A percentile compares a stretch with the other conserved stretches of the same genome.
These are phyloP conservation scores for Capsicum rhomboideum DNA, from an alignment of 257 asterid genomes.

Conservation along the genomic window DNA sequence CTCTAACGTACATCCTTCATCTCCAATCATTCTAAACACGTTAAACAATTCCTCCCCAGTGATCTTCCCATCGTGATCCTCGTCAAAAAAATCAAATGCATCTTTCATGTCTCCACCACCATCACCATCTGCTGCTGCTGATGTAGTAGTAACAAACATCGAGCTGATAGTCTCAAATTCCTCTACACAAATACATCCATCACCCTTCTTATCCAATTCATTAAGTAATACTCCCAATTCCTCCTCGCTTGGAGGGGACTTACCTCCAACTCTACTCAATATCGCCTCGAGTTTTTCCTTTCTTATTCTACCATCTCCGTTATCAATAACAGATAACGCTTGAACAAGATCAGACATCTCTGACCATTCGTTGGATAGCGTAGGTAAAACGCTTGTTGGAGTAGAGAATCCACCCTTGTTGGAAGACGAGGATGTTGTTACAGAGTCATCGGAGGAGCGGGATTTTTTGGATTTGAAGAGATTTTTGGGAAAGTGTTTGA, in stretches of 20 bases:
- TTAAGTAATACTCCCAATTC: constrained; percentile 41
- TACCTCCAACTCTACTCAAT: constrained; percentile 40
- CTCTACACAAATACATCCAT: constrained; percentile 60
- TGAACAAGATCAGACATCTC: constrained; percentile 47
- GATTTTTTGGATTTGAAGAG: constrained; percentile 20
- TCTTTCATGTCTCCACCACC: constrained; percentile 39
- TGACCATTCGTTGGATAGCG: constrained; percentile 13
- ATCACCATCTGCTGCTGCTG: background rate
- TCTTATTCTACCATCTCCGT: constrained; percentile 56
- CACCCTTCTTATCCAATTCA: constrained; percentile 65
- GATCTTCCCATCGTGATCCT: constrained; percentile 75
- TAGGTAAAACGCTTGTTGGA: constrained; percentile 66
- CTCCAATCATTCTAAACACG: constrained; percentile 59
- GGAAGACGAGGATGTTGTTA: constrained; percentile 4
- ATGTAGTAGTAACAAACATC: no score
- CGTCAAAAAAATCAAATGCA: constrained; percentile 69
- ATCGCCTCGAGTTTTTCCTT: constrained; percentile 47
- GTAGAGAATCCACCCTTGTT: constrained; percentile 27
- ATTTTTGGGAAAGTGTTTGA: constrained; percentile 38
- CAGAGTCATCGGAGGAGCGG: constrained; percentile 19
- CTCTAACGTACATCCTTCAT: constrained; percentile 65
- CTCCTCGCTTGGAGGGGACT: constrained; percentile 44
- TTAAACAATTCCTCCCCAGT: constrained; percentile 69
- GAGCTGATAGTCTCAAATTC: no score
- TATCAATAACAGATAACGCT: constrained; percentile 67